These are phyloP conservation scores for Talaromyces stipitatus DNA, from an alignment of 495 filamentous ascomycete genomes.

Conservation along the genomic window DNA sequence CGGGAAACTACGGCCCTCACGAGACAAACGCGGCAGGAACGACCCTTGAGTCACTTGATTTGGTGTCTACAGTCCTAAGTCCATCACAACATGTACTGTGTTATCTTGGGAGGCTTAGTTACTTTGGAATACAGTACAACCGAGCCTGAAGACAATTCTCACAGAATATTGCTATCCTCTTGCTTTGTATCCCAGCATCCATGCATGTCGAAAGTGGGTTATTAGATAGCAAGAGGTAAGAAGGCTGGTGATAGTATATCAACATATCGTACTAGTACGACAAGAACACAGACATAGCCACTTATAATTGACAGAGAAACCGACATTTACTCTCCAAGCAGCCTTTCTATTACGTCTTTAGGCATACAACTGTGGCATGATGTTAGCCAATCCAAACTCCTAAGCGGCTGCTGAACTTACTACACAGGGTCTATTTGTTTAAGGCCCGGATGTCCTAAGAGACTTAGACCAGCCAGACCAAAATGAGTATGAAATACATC, in stretches of 20 bases:
- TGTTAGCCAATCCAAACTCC: background rate
- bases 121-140: background rate
- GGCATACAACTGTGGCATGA: constrained; percentile 60
- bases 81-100: background rate
- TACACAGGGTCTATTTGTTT: constrained; percentile 82
- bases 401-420: constrained; percentile 37
- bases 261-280: background rate
- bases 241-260: too few relatives aligned
- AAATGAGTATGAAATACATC: constrained; percentile 96
- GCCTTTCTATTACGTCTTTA: constrained; percentile 52
- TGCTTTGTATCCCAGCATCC: constrained; percentile 66
- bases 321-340: constrained; percentile 26
- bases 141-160: background rate
- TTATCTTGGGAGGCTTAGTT: background rate
- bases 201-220: constrained; percentile 47
- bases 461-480: constrained; percentile 79
- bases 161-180: constrained; percentile 44
- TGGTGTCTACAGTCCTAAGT: too few relatives aligned
- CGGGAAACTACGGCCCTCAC: background rate
- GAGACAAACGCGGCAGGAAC: background rate
- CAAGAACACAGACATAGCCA: background rate
- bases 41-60: constrained; percentile 1
- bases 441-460: constrained; percentile 68
- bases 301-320: background rate
- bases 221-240: constrained; percentile 66